phyloP scores from a whole-genome alignment of 768 basidiomycete species.

The Termitomyces heimii region DNA sequence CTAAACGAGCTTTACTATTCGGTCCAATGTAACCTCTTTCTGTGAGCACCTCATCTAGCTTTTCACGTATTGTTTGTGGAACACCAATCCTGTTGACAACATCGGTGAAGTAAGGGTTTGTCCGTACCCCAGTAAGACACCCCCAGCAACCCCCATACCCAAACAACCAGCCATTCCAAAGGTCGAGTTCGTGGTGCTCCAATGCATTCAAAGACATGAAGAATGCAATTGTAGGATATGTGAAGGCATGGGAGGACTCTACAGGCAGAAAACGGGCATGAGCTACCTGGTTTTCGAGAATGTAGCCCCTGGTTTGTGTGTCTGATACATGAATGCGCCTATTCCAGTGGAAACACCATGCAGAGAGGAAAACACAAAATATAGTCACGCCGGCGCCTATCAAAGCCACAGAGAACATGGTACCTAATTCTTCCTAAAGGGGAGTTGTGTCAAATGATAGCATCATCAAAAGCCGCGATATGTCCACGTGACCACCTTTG shows the following conservation, averaged over 20 bases:
- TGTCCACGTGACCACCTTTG: background rate
- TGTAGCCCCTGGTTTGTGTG: background rate
- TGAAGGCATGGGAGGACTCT: background rate
- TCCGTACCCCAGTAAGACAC: background rate
- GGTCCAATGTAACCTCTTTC: background rate
- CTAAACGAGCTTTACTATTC: constrained; percentile 17
- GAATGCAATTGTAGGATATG: background rate
- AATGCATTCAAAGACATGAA: background rate
- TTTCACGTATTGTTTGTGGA: background rate
- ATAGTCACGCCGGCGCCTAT: background rate
- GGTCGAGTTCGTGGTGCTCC: background rate
- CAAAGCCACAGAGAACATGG: background rate
- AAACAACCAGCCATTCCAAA: background rate
- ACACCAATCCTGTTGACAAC: background rate
- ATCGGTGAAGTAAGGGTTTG: background rate
- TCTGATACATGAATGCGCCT: too few species aligned
- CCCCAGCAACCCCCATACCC: background rate
- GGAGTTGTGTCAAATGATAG: background rate
- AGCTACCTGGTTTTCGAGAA: background rate
- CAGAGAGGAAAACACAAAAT: background rate
- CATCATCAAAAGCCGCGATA: background rate
- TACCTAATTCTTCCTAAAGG: background rate
- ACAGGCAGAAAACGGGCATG: background rate
- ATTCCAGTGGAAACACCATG: background rate
- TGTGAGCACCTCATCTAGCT: background rate